phyloP scores from a whole-genome alignment of 805 yeast genomes.

The Kuraishia cidri region DNA sequence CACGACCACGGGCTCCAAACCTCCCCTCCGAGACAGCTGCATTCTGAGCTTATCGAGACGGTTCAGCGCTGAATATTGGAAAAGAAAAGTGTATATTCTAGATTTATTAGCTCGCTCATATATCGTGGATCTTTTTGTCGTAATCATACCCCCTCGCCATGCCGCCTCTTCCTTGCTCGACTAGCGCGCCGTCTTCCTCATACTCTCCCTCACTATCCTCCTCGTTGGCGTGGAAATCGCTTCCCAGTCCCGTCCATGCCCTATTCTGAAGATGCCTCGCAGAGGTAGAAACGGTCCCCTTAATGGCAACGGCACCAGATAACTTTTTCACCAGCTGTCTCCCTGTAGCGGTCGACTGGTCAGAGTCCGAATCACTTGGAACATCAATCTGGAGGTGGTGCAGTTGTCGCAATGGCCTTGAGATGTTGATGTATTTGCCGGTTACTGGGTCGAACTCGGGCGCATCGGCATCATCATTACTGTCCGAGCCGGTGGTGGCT shows the following conservation, averaged over 20 bases:
- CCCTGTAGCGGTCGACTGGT: conserved; percentile 10
- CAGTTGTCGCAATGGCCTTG: conserved; percentile 66
- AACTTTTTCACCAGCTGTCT: conserved; percentile 45
- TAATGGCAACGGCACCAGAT: conserved; percentile 52
- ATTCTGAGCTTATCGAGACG: too few relatives aligned
- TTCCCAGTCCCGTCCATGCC: conserved; percentile 85
- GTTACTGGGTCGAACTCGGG: conserved; percentile 89
- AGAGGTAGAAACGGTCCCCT: conserved; percentile 82
- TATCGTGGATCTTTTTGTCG: too few relatives aligned
- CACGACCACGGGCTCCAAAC: too few relatives aligned
- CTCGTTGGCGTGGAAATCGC: conserved; percentile 44
- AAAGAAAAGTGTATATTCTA: too few relatives aligned
- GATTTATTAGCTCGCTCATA: too few relatives aligned
- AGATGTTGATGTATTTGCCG: conserved; percentile 59
- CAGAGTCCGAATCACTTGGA: conserved; percentile 14
- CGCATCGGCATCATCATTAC: conserved; percentile 40
- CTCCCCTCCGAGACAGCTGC: too few relatives aligned
- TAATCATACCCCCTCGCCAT: conserved; percentile 79
- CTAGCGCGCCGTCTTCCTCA: conserved; percentile 55
- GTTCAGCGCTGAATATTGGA: too few relatives aligned
- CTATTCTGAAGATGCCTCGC: conserved; percentile 67
- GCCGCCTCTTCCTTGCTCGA: conserved; percentile 81
- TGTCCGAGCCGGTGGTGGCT: too few relatives aligned
- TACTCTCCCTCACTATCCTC: conserved; percentile 30
- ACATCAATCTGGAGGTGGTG: conserved; percentile 57